Conservation (phyloP, 2,329 filamentous ascomycete genomes). For the Madurella fahalii region DNA sequence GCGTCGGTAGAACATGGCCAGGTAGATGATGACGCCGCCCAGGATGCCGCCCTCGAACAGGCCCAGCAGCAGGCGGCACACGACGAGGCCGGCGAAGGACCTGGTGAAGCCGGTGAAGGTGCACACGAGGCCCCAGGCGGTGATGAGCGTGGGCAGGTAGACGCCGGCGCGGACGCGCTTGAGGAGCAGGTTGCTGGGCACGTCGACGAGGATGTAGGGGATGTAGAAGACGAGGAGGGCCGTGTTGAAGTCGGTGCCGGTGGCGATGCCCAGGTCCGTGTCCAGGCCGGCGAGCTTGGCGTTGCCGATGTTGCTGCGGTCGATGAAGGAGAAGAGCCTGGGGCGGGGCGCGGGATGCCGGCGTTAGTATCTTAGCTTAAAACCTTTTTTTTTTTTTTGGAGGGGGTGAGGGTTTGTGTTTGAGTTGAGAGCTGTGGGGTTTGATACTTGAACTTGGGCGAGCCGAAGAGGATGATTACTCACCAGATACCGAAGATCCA, state of each 20-base stretch:
- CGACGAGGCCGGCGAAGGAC: conserved; percentile 25
- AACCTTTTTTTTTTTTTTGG: no score
- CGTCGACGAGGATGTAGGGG: conserved; percentile 63
- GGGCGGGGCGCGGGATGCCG: no score
- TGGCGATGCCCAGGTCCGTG: conserved; percentile 43
- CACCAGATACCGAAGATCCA: conserved; percentile 29
- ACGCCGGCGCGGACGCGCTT: conserved; percentile 60
- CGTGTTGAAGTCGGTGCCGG: conserved; percentile 55
- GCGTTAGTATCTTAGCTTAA: no score
- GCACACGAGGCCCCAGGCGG: conserved; percentile 35
- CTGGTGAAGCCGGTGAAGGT: conserved; percentile 27
- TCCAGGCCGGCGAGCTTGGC: conserved; percentile 44
- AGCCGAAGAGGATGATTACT: neutral
- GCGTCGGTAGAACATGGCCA: conserved; percentile 54
- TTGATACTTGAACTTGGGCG: neutral
- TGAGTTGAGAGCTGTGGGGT: neutral
- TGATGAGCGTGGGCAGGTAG: conserved; percentile 63
- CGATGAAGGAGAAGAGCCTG: conserved; percentile 52
- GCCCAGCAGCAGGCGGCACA: conserved; percentile 44
- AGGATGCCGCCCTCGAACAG: conserved; percentile 55
- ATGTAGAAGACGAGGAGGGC: conserved; percentile 62
- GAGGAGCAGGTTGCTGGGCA: conserved; percentile 60
- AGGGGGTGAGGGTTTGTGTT: no score
- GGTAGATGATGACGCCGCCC: conserved; percentile 54
- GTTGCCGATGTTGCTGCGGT: conserved; percentile 48